Base-by-base conservation (phyloP, 495 filamentous ascomycete species). In the Aspergillus campestris region DNA sequence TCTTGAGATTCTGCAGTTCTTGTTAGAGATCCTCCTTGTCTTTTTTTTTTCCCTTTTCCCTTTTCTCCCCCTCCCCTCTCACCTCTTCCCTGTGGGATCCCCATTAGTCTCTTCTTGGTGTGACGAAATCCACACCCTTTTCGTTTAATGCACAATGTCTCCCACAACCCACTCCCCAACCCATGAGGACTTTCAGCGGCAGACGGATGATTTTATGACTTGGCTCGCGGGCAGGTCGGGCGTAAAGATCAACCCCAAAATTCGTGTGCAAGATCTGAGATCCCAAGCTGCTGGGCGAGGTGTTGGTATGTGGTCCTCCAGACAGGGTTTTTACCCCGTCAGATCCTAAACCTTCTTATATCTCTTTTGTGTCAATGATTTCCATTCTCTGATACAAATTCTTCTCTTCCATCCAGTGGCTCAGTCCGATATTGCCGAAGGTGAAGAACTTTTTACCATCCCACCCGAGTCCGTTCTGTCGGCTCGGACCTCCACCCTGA, bases 391-490 rank as follows among this genome's bases (percentile, higher is more conserved):
- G 47, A 71, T 45, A 34, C 29, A 18, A 31, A 15, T 28, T 34
- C 29, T 39, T 52, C 51, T 45, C 32, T 31, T 18, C 35, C 30
- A 18, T 45, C 12, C 42, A 83, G 79, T 84, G 52, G 80, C 82
- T 29, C 58, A 57, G 28, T 44, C 64, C 52, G 72, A 80, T 50
- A 75, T 86, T 35, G 57, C 64, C 13, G 74, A 78, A 52, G 79
- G 80, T 46, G 80, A 82, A 68, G 69, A 80, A 51, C 70, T 85
- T 39, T 86, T 85, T 66, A 73, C 70, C 13, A 77, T 85, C 40
- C 77, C 79, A 8, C 76, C 75, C 31, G 62, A 70, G 31, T 55
- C 69, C 28, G 66, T 85, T 27, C 69, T 86, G 30, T 69, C 68
- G 15, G 65, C 70, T 35, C 64, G 71, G 45, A 77, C 71, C 48